Evolutionary conservation across 495 filamentous ascomycete genomes (phyloP).

Genomic region (Rostrohypoxylon terebratum): DNA sequence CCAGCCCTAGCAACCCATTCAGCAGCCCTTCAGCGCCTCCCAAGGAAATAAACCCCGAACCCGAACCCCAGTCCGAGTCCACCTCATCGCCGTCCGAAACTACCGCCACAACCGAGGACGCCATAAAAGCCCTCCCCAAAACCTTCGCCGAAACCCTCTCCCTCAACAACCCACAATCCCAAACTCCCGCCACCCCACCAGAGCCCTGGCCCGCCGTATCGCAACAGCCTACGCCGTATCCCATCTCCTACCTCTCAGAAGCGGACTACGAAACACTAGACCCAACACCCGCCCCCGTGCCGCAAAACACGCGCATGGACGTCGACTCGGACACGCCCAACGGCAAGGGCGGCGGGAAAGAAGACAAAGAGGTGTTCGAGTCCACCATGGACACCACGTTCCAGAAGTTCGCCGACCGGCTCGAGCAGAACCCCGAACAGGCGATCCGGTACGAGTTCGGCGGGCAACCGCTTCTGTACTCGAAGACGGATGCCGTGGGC

Average conservation of each 20-base stretch:
- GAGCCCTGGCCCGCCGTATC: conserved; percentile 81
- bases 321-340: conserved; percentile 62
- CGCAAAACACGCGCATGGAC: conserved; percentile 63
- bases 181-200: conserved; percentile 55
- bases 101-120: conserved; percentile 44
- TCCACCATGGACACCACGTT: conserved; percentile 87
- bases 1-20: conserved; percentile 47
- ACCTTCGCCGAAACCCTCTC: conserved; percentile 74
- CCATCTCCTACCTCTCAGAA: conserved; percentile 80
- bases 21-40: conserved; percentile 31
- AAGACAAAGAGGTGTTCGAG: conserved; percentile 86
- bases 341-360: conserved; percentile 64
- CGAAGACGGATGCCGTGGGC: conserved; percentile 78
- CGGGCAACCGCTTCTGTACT: conserved; percentile 84
- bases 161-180: conserved; percentile 58
- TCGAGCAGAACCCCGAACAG: conserved; percentile 93
- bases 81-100: conserved; percentile 43
- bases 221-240: conserved; percentile 75
- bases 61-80: conserved; percentile 34
- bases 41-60: conserved; percentile 41
- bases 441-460: conserved; percentile 91
- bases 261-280: conserved; percentile 92
- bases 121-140: conserved; percentile 64
- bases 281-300: conserved; percentile 54
- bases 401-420: conserved; percentile 87